phyloP scores from a whole-genome alignment of 2,329 filamentous ascomycete genomes.

The Diaporthe helianthi region DNA sequence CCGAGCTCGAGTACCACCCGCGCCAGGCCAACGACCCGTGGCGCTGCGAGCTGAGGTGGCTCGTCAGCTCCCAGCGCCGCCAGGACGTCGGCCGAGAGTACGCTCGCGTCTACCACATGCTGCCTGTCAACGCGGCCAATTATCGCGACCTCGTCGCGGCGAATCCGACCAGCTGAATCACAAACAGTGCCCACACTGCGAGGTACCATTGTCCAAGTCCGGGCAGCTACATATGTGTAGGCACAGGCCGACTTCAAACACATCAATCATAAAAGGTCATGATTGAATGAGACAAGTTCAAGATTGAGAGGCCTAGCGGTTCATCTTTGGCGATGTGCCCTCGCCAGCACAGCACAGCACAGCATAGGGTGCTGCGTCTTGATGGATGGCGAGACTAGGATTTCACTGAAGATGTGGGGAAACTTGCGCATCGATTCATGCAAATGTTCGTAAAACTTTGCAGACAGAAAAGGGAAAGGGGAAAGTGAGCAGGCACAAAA shows the following conservation, averaged over 20 bases:
- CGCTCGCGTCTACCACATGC: neutral
- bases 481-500: neutral
- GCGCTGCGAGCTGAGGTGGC: slow-evolving; percentile 1
- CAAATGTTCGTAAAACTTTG: neutral
- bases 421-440: neutral
- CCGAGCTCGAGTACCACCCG: neutral
- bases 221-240: neutral
- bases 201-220: no score
- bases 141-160: neutral
- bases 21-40: neutral
- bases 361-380: no score
- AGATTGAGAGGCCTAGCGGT: neutral
- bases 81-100: neutral
- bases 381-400: neutral
- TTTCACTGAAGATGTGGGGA: neutral
- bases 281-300: neutral
- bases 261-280: neutral
- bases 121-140: neutral
- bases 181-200: neutral
- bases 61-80: neutral
- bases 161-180: neutral
- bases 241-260: neutral
- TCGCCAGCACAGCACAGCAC: neutral
- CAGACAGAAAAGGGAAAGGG: neutral
- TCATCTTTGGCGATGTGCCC: neutral